Conservation (phyloP, 1,139 yeast genomes). For the Geotrichum cucujoidarum region DNA sequence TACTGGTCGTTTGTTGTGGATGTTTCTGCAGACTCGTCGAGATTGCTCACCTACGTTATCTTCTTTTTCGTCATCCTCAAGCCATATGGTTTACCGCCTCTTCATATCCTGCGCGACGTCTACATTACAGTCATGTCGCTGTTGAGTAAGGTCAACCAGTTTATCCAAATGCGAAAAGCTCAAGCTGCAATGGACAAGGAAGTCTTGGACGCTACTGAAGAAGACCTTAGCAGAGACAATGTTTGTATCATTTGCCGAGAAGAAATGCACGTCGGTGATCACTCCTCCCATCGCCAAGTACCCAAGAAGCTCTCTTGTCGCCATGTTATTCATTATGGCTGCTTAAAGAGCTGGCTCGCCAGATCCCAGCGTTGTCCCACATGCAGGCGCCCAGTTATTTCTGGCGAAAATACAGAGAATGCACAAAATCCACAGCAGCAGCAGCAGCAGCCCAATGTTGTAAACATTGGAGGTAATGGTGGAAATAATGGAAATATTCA, state of each 20-base stretch:
- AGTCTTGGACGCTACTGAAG: slow-evolving; percentile 51
- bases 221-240: slow-evolving; percentile 58
- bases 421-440: no score
- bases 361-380: slow-evolving; percentile 89
- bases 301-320: slow-evolving; percentile 81
- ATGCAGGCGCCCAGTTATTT: slow-evolving; percentile 68
- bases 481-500: no score
- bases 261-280: slow-evolving; percentile 51
- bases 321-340: slow-evolving; percentile 85
- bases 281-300: slow-evolving; percentile 43
- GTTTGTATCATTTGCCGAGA: slow-evolving; percentile 83
- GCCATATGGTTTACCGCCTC: slow-evolving; percentile 50
- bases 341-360: slow-evolving; percentile 90
- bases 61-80: slow-evolving; percentile 46
- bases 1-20: slow-evolving; percentile 57
- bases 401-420: no score
- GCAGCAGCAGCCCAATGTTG: no score
- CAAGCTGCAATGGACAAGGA: slow-evolving; percentile 61
- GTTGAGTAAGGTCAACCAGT: slow-evolving; percentile 47
- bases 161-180: slow-evolving; percentile 55
- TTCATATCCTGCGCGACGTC: slow-evolving; percentile 64
- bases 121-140: slow-evolving; percentile 51
- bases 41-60: slow-evolving; percentile 46
- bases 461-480: no score
- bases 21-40: slow-evolving; percentile 41